Evolutionary conservation across 495 filamentous ascomycete species (phyloP).

Genomic region (Letharia lupina): DNA sequence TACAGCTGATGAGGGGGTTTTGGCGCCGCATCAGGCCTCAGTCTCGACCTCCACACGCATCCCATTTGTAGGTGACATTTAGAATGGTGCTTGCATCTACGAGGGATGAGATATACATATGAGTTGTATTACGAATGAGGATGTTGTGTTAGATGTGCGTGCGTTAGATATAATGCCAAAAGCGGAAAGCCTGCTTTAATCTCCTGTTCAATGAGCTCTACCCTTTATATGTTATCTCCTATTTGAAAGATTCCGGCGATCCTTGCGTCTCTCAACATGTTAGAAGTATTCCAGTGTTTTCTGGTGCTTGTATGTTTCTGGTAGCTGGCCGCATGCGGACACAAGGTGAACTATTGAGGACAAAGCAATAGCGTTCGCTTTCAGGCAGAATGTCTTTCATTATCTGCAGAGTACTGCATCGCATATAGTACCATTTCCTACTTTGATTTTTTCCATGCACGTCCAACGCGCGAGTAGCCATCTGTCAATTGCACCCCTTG

Average conservation of each 20-base stretch:
- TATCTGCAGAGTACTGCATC: background rate
- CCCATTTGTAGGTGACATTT: constrained; percentile 23
- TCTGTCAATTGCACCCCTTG: background rate
- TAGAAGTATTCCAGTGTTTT: background rate
- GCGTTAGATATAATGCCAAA: background rate
- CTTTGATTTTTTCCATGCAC: background rate
- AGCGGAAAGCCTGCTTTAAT: background rate
- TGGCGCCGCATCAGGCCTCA: constrained; percentile 13
- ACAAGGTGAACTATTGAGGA: background rate
- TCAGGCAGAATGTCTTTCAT: constrained; percentile 1
- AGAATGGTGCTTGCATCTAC: constrained; percentile 4
- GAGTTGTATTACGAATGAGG: background rate
- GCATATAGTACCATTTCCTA: background rate
- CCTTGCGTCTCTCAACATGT: background rate
- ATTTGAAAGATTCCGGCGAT: background rate
- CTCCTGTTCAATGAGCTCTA: background rate
- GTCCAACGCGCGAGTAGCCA: background rate
- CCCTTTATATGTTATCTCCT: background rate
- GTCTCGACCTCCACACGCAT: constrained; percentile 11
- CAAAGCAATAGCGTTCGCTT: background rate
- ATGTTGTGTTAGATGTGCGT: background rate
- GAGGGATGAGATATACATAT: background rate
- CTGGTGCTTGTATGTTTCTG: background rate
- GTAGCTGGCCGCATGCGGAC: background rate
- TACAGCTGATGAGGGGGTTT: constrained; percentile 9